Percentiles rank a stretch among this genome's conserved stretches.
These are phyloP conservation scores for Trametes cubensis DNA, from an alignment of 768 basidiomycete species.

Conservation along the genomic window DNA sequence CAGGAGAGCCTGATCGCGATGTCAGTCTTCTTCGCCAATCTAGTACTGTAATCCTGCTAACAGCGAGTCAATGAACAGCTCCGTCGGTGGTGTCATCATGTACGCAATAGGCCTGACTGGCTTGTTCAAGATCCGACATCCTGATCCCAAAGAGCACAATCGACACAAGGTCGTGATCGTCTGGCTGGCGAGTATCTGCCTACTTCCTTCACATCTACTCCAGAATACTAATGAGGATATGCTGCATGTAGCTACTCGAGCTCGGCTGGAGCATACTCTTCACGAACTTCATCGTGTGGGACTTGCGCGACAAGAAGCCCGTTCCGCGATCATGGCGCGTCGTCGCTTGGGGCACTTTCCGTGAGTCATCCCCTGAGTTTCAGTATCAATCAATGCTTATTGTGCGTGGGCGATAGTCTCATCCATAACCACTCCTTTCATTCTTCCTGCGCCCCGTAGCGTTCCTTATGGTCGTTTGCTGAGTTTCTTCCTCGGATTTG, in stretches of 20 bases:
- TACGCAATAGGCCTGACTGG: conserved; percentile 38
- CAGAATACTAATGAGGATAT: conserved; percentile 10
- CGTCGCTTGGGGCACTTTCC: conserved; percentile 64
- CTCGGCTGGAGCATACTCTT: conserved; percentile 46
- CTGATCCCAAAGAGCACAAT: background rate
- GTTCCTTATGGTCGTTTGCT: conserved; percentile 55
- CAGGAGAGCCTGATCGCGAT: conserved; percentile 60
- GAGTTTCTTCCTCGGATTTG: conserved; percentile 69
- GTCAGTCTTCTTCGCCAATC: conserved; percentile 47
- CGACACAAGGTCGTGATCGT: conserved; percentile 11
- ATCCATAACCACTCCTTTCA: conserved; percentile 54
- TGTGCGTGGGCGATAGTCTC: background rate
- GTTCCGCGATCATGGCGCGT: conserved; percentile 63
- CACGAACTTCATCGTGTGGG: conserved; percentile 59
- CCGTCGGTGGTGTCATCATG: conserved; percentile 50
- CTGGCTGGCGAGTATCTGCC: conserved; percentile 19
- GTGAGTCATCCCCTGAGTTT: conserved; percentile 43
- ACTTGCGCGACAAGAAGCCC: conserved; percentile 65
- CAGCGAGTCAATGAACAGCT: conserved; percentile 6
- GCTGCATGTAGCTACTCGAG: conserved; percentile 40
- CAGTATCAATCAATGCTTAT: background rate
- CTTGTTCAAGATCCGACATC: background rate
- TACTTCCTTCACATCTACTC: no score
- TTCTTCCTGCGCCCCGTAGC: conserved; percentile 31
- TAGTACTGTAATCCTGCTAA: background rate